Evolutionary conservation across 176 grass and related monocot species (phyloP), one percentile per base, ranked within the genome.

Genomic region (Thalia dealbata): DNA sequence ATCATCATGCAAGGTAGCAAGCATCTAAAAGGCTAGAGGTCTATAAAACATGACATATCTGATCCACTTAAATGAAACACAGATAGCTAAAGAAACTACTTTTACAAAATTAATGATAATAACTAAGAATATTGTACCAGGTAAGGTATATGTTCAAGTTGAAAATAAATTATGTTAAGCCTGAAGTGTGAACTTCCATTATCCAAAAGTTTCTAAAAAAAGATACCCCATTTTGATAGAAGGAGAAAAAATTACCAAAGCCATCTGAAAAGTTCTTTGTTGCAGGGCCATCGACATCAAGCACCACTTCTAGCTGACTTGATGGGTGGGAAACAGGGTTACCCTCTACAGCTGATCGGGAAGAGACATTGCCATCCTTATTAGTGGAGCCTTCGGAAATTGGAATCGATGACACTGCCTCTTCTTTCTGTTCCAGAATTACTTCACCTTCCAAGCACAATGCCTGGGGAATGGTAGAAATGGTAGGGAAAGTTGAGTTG

Each of bases 341-440:
- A 69, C 50, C 56, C 29, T 69, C 26, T 27, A 11, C 21, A 30
- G 58, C n/a, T 15, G 52, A 26, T 45, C 42, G 29, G 25, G 52
- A 45, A n/a, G 54, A 27, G 18, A 51, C 48, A 12, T 48, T 41
- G 30, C 29, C 35, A 10, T 22, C 54, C 26, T 62, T 56, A 48
- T 56, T 26, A 46, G 30, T 30, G 7, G 26, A 61, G 15, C 24
- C 27, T 29, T 24, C 52, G 50, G 67, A 52, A 19, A 62, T 48
- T 32, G 77, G 67, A 19, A 62, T 29, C 30, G 67, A 71, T 79
- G 64, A 70, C 28, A 43, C 13, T 59, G 14, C 38, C 41, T 19
- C 67, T 62, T 61, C 62, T 38, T 77, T 54, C 15, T 50, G 28
- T 30, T 62, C 67, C 51, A 29, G 51, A 28, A 50, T 42, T 18